Percentiles rank a stretch among this genome's conserved stretches.
These are phyloP conservation scores for Alnus glutinosa DNA, from an alignment of 306 rosid genomes.

Conservation along the genomic window DNA sequence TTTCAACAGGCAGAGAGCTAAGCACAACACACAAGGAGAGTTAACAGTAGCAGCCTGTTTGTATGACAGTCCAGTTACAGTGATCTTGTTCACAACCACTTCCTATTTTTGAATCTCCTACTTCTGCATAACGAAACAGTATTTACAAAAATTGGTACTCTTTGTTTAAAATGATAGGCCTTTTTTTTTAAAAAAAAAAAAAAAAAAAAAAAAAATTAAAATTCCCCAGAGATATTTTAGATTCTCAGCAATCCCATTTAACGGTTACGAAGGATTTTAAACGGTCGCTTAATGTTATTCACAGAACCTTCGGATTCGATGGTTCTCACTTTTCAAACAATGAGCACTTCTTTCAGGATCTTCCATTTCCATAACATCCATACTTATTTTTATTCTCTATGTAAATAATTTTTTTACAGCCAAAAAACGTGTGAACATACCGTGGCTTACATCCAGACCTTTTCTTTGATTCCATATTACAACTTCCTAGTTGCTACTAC, in stretches of 20 bases:
- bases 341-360: background rate
- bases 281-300: background rate
- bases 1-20: slow-evolving; percentile 17
- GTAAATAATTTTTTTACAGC: no score
- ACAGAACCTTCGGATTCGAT: background rate
- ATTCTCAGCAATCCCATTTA: no score
- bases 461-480: background rate
- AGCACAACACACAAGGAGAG: slow-evolving; percentile 13
- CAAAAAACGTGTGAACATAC: background rate
- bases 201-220: no score
- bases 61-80: background rate
- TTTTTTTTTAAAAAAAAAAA: no score
- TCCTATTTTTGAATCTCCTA: background rate
- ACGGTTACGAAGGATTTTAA: no score
- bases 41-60: slow-evolving; percentile 17
- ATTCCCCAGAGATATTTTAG: no score
- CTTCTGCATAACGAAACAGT: background rate
- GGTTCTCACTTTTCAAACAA: background rate
- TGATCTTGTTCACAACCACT: background rate
- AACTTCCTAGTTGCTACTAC: no score
- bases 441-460: background rate
- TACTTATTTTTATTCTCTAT: no score
- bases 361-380: no score
- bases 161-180: no score
- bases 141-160: background rate